phyloP scores from a whole-genome alignment of 2,329 filamentous ascomycete species.

The Claviceps capensis region DNA sequence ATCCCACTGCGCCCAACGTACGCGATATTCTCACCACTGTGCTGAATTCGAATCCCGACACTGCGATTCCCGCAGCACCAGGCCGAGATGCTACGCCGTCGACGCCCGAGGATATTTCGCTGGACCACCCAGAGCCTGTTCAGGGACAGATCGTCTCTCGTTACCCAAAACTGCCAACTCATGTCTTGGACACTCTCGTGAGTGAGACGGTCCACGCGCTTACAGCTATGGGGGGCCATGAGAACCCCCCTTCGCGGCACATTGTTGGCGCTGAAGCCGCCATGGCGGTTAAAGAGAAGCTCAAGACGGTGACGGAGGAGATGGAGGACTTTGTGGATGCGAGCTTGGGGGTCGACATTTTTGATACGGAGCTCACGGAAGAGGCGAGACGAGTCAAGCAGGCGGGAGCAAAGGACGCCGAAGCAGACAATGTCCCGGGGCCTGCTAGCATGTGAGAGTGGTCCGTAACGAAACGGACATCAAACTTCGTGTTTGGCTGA shows the following conservation, averaged over 20 bases:
- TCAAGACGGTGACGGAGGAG: conserved; percentile 93
- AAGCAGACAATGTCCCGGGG: not conserved
- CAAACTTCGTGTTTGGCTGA: too few species aligned
- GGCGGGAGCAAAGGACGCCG: conserved; percentile 12
- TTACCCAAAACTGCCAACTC: conserved; percentile 58
- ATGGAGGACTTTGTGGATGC: conserved; percentile 91
- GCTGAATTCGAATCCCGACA: conserved; percentile 61
- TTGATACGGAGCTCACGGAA: conserved; percentile 39
- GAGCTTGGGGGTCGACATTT: conserved; percentile 72
- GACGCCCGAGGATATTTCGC: conserved; percentile 17
- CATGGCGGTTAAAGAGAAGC: conserved; percentile 80
- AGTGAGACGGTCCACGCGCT: conserved; percentile 85
- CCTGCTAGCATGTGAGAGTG: not conserved
- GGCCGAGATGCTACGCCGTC: conserved; percentile 16
- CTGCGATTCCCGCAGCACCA: conserved; percentile 26
- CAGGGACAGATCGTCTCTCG: conserved; percentile 43
- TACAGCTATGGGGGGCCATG: conserved; percentile 83
- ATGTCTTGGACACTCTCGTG: conserved; percentile 60
- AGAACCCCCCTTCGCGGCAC: conserved; percentile 86
- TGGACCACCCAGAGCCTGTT: conserved; percentile 21
- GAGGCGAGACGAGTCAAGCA: conserved; percentile 32
- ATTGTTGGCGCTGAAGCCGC: conserved; percentile 88
- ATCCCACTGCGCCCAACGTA: conserved; percentile 56
- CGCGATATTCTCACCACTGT: conserved; percentile 73
- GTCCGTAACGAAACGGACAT: not conserved